Percentiles rank a stretch among this genome's conserved stretches.
These are phyloP conservation scores for Oryza meridionalis DNA, from an alignment of 176 grass and related monocot genomes.

Conservation along the genomic window DNA sequence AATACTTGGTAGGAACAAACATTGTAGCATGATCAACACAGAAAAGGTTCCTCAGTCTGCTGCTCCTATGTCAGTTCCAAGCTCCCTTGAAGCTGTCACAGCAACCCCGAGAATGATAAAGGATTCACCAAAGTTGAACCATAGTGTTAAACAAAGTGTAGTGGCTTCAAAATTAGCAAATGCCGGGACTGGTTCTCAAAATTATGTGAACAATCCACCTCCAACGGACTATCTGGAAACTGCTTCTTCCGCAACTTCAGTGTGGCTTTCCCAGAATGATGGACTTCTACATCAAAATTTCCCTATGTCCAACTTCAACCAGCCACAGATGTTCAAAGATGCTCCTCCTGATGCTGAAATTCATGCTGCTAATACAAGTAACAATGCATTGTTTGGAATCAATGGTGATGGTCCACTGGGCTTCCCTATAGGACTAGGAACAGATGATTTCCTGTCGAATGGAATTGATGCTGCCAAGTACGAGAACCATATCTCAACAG, in stretches of 20 bases:
- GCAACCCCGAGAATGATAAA: slow-evolving; percentile 41
- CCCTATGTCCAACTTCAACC: slow-evolving; percentile 61
- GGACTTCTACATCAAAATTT: slow-evolving; percentile 74
- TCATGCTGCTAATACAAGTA: slow-evolving; percentile 54
- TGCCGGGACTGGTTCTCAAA: slow-evolving; percentile 52
- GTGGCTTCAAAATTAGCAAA: slow-evolving; percentile 64
- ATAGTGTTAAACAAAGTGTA: slow-evolving; percentile 66
- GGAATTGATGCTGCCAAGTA: slow-evolving; percentile 69
- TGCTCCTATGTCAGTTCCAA: slow-evolving; percentile 55
- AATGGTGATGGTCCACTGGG: slow-evolving; percentile 58
- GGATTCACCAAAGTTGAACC: slow-evolving; percentile 59
- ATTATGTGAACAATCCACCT: slow-evolving; percentile 59
- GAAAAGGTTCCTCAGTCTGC: slow-evolving; percentile 62
- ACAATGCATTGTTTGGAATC: slow-evolving; percentile 70
- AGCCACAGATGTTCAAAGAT: slow-evolving; percentile 68
- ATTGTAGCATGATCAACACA: slow-evolving; percentile 45
- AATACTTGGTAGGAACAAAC: slow-evolving; percentile 48
- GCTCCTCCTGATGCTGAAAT: slow-evolving; percentile 53
- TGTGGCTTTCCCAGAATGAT: slow-evolving; percentile 78
- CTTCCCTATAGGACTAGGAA: slow-evolving; percentile 52
- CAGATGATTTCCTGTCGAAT: slow-evolving; percentile 68
- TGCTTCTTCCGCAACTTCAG: slow-evolving; percentile 82
- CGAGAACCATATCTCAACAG: slow-evolving; percentile 66
- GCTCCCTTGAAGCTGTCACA: slow-evolving; percentile 55
- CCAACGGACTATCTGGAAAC: slow-evolving; percentile 74